Evolutionary conservation across 2,329 filamentous ascomycete genomes (phyloP).

Genomic region (Fusarium scirpi): DNA sequence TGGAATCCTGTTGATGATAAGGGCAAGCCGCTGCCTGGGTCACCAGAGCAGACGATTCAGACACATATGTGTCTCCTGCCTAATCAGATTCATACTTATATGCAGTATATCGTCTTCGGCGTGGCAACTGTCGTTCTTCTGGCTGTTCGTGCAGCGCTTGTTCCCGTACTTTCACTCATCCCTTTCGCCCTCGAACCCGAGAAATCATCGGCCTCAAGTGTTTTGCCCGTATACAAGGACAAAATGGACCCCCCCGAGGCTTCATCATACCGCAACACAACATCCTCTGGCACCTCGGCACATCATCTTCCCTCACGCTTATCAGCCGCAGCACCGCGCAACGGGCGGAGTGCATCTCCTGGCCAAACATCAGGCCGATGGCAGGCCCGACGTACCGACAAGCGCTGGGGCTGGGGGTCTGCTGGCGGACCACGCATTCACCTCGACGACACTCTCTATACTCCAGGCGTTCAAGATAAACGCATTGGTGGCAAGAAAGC

Average conservation of each 20-base stretch:
- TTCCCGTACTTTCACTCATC: constrained; percentile 65
- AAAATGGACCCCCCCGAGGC: constrained; percentile 61
- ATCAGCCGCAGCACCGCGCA: constrained; percentile 38
- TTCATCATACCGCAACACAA: constrained; percentile 24
- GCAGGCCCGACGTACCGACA: constrained; percentile 46
- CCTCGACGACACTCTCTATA: constrained; percentile 63
- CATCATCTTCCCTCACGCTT: constrained; percentile 43
- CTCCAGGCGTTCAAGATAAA: constrained; percentile 50
- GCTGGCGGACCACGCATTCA: constrained; percentile 64
- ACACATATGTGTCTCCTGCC: constrained; percentile 92
- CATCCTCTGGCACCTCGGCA: constrained; percentile 44
- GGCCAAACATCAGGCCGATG: constrained; percentile 36
- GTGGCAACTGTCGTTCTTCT: constrained; percentile 64
- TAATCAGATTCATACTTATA: constrained; percentile 86
- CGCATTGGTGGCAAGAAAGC: constrained; percentile 49
- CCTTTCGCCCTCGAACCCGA: constrained; percentile 65
- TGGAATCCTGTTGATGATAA: constrained; percentile 86
- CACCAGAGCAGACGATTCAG: constrained; percentile 74
- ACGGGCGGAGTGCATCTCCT: constrained; percentile 39
- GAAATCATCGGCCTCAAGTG: constrained; percentile 36
- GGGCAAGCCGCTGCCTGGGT: constrained; percentile 61
- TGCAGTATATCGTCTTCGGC: constrained; percentile 78
- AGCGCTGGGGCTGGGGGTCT: constrained; percentile 60
- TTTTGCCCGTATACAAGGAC: constrained; percentile 63
- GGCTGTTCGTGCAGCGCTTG: constrained; percentile 66